phyloP scores from a whole-genome alignment of 768 basidiomycete genomes.

The Cystobasidium onofrii region DNA sequence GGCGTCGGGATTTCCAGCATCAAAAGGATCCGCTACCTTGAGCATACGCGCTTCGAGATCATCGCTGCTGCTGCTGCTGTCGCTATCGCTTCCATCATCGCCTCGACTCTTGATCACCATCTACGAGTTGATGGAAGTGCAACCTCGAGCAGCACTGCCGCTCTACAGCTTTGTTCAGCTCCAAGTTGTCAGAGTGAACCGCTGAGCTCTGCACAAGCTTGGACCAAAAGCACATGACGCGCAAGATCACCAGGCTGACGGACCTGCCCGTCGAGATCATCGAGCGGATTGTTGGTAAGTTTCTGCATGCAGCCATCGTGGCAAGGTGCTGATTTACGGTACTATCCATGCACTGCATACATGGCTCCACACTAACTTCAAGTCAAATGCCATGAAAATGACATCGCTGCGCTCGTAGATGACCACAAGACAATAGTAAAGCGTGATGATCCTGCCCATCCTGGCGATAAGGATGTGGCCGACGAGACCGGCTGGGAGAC shows the following conservation, averaged over 20 bases:
- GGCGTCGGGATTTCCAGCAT: not conserved
- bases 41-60: not conserved
- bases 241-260: not conserved
- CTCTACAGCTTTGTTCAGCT: not conserved
- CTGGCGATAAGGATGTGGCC: not conserved
- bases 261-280: conserved; percentile 28
- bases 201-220: not conserved
- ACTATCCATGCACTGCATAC: not conserved
- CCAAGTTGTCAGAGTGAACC: not conserved
- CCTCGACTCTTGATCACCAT: not conserved
- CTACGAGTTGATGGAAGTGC: not conserved
- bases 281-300: conserved; percentile 27
- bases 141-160: not conserved
- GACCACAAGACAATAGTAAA: not conserved
- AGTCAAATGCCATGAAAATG: conserved; percentile 24
- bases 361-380: not conserved
- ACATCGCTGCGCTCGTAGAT: not conserved
- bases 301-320: not conserved
- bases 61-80: conserved; percentile 10
- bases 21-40: conserved; percentile 6
- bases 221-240: not conserved
- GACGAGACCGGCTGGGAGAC: conserved; percentile 28
- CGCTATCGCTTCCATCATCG: conserved; percentile 1
- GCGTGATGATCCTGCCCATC: not conserved
- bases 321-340: too few relatives aligned